Base-by-base conservation (phyloP, 805 yeast genomes). In the Ogataea paraovalis region DNA sequence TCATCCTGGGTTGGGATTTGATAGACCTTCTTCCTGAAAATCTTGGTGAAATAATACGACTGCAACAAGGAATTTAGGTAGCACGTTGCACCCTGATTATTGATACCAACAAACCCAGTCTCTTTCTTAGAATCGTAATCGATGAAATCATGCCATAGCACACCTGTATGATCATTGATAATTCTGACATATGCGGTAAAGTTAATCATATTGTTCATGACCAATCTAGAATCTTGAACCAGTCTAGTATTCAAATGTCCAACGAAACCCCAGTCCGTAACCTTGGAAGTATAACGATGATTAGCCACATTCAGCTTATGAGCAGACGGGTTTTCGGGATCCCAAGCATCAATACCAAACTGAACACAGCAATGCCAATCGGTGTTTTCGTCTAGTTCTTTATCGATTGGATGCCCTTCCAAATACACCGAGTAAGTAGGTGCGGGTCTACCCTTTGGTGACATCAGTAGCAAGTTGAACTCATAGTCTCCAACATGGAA, bases 71-170 rank as follows among this genome's bases (percentile, higher is more conserved):
- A 92, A 65, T 94, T 94, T 62, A 94, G 77, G 67, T 94, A 94
- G 66, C 99, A 94, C 0, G 99, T 94, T 2, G 99, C 99, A 53
- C 99, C 99, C 70, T 94, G 99, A 61, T 94, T 94, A 55, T 81
- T 84, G 52, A 94, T 78, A 1, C 99, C 99, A 8, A 90, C 96
- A 62, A 75, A 90, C 0, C 98, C 97, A 0, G 98, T 88, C 44
- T 72, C 81, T 57, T 82, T 79, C 63, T 90, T 89, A 1, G 97
- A 90, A 66, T 94, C 89, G 67, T 87, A 87, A 59, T 87, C 85
- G 37, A 75, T 52, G 56, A 90, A 89, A 62, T 85, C 86, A 62
- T 89, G 95, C 96, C 97, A 94, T 50, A 94, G 71, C 1, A 91
- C 96, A 2, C 97, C 97, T 0, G 99, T 94, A 20, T 89, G 82